Percentiles rank a stretch among this genome's conserved stretches.
These are phyloP conservation scores for Thalassiosira gravida DNA, from an alignment of 352 stramenopile genomes.

Conservation along the genomic window DNA sequence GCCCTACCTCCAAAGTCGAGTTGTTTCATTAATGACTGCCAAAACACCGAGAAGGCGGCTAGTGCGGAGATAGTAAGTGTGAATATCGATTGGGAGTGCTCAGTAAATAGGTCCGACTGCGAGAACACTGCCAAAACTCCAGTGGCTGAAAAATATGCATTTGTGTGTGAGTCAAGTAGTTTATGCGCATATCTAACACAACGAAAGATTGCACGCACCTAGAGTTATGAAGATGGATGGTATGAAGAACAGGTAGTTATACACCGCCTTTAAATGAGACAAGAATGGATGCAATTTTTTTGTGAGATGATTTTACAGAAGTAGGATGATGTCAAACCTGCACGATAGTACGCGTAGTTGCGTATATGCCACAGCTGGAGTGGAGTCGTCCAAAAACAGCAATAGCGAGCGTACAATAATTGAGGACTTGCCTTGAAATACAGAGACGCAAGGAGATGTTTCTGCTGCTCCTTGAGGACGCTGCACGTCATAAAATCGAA, in stretches of 20 bases:
- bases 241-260: no score
- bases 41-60: conserved; percentile 30
- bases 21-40: conserved; percentile 35
- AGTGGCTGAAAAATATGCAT: neutral
- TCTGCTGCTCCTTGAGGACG: conserved; percentile 28
- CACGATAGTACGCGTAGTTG: no score
- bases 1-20: conserved; percentile 8
- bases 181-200: no score
- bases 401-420: neutral
- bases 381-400: no score
- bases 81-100: neutral
- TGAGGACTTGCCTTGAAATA: conserved; percentile 16
- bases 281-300: no score
- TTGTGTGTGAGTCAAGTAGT: neutral
- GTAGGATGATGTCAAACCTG: no score
- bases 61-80: conserved; percentile 13
- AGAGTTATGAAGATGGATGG: no score
- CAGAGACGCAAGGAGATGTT: conserved; percentile 12
- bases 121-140: conserved; percentile 13
- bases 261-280: no score
- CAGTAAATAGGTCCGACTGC: neutral
- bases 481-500: conserved; percentile 28
- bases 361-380: no score
- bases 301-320: no score
- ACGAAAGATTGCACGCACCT: no score